Percentiles rank a stretch among this genome's conserved stretches.
phyloP scores from a whole-genome alignment of 1,284 basidiomycete species.

The Erythrobasidium hasegawianum region DNA sequence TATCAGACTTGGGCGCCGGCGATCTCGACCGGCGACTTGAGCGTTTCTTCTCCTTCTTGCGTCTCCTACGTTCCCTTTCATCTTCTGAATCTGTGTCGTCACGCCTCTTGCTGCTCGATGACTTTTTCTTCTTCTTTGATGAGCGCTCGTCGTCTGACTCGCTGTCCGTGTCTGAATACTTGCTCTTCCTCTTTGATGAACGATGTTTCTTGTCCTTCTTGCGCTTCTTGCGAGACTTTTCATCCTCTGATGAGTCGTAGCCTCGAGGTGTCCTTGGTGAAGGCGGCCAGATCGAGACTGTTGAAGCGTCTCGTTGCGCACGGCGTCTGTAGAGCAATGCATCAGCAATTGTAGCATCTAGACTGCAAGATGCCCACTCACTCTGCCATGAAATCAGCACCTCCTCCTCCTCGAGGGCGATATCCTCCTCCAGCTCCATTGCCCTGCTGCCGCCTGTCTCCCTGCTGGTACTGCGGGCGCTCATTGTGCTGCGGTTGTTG shows the following conservation, averaged over 20 bases:
- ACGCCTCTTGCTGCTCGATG: conserved; percentile 16
- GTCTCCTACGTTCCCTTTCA: conserved; percentile 47
- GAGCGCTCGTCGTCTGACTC: conserved; percentile 32
- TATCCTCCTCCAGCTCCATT: neutral
- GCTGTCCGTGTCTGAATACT: conserved; percentile 22
- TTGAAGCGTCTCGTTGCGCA: conserved; percentile 62
- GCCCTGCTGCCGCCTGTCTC: conserved; percentile 10
- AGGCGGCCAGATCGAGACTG: conserved; percentile 72
- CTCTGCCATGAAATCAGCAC: conserved; percentile 42
- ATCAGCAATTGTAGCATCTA: neutral
- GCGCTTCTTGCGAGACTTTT: conserved; percentile 19
- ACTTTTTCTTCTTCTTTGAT: conserved; percentile 20
- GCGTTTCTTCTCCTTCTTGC: conserved; percentile 36
- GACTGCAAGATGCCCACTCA: conserved; percentile 14
- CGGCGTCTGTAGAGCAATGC: conserved; percentile 60
- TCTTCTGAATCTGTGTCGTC: conserved; percentile 50
- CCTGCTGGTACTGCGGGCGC: conserved; percentile 12
- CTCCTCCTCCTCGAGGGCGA: conserved; percentile 17
- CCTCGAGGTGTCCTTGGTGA: conserved; percentile 65
- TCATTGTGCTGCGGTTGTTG: conserved; percentile 12
- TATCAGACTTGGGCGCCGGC: neutral
- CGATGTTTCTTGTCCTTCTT: conserved; percentile 35
- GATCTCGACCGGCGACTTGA: conserved; percentile 22
- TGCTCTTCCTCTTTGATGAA: conserved; percentile 30
- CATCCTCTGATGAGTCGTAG: conserved; percentile 17